Evolutionary conservation across 208 protist genomes (phyloP).

Genomic region (Wallacemonas sp.): DNA sequence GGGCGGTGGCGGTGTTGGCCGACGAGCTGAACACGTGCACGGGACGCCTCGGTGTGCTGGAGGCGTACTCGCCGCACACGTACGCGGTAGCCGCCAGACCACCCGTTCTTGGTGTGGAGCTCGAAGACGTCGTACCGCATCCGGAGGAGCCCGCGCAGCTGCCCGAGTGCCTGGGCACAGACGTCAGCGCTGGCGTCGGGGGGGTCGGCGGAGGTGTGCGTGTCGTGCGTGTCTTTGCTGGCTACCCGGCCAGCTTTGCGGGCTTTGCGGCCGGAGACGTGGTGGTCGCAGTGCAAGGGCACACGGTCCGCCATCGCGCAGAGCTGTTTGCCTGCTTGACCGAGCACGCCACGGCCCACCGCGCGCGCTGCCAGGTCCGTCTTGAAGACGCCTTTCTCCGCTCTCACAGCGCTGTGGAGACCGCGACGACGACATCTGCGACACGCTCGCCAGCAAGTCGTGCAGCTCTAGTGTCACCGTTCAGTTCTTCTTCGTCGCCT

Average conservation of each 20-base stretch:
- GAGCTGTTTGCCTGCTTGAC: conserved; percentile 57
- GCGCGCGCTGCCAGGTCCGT: conserved; percentile 41
- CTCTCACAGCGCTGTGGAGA: neutral
- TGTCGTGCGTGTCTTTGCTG: conserved; percentile 48
- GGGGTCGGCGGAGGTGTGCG: conserved; percentile 40
- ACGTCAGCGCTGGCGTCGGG: neutral
- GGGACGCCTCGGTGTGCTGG: conserved; percentile 53
- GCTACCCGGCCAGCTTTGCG: conserved; percentile 43
- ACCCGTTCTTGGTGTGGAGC: conserved; percentile 59
- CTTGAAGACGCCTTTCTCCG: conserved; percentile 32
- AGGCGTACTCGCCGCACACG: conserved; percentile 68
- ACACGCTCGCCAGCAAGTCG: neutral
- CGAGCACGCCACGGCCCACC: conserved; percentile 48
- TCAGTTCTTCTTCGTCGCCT: neutral
- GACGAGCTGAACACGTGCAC: conserved; percentile 26
- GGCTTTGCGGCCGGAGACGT: conserved; percentile 55
- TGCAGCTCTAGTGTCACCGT: neutral
- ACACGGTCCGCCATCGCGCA: conserved; percentile 40
- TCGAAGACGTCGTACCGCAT: conserved; percentile 36
- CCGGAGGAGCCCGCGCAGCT: neutral
- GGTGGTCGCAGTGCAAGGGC: conserved; percentile 47
- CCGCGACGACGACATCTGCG: neutral
- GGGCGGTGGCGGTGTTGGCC: neutral
- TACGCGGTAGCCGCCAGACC: conserved; percentile 47
- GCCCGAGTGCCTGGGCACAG: neutral